Percentiles rank a stretch among this genome's conserved stretches.
Evolutionary conservation across 2,329 filamentous ascomycete genomes (phyloP).

Genomic region (Botryotinia calthae): DNA sequence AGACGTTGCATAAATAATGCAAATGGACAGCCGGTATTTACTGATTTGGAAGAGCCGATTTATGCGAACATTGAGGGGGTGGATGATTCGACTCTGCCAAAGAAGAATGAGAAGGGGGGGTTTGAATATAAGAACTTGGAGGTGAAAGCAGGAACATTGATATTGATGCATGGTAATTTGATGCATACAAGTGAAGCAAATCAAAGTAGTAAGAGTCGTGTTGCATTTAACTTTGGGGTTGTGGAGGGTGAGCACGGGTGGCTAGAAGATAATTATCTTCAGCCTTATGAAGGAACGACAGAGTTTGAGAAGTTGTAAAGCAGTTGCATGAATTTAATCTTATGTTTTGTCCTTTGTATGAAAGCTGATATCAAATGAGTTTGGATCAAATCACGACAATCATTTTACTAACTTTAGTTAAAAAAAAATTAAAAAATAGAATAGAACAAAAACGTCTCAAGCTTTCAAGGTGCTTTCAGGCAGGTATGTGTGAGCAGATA

Average conservation of each 20-base stretch:
- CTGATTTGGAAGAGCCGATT: neutral
- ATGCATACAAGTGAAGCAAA: conserved; percentile 18
- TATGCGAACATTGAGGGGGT: neutral
- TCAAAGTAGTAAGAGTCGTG: conserved; percentile 3
- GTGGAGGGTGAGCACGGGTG: neutral
- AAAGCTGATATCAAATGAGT: neutral
- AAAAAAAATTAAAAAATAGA: too few species aligned
- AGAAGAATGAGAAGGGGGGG: neutral
- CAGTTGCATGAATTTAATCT: neutral
- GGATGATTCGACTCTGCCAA: neutral
- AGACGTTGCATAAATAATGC: neutral
- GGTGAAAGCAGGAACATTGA: neutral
- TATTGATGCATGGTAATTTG: conserved; percentile 18
- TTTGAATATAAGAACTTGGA: conserved; percentile 13
- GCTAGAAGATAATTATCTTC: conserved; percentile 12
- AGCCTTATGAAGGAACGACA: neutral
- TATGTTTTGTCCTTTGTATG: neutral
- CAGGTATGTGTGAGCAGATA: too few species aligned
- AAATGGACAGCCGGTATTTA: neutral
- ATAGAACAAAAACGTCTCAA: neutral
- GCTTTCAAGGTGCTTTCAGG: neutral
- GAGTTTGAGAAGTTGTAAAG: conserved; percentile 9
- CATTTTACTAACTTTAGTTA: neutral
- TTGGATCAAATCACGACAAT: neutral
- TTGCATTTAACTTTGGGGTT: conserved; percentile 10